Percentiles rank a stretch among this genome's conserved stretches.
phyloP scores from a whole-genome alignment of 306 rosid species.

The Vigna nakashimae region DNA sequence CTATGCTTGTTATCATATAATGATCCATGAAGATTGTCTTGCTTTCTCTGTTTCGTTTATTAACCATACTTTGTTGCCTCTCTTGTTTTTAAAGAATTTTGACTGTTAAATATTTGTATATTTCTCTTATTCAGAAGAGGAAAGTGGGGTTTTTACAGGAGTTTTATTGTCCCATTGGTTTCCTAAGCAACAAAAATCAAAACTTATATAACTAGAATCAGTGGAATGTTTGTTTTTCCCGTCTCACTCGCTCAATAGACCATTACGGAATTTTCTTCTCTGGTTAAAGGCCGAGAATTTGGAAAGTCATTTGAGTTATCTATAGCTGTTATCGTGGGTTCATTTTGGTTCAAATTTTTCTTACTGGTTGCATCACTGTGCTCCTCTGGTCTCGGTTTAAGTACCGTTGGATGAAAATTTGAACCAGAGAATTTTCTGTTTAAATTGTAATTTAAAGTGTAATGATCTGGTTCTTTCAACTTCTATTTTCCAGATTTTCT shows the following conservation, averaged over 20 bases:
- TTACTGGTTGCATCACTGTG: background rate
- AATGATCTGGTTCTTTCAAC: constrained; percentile 27
- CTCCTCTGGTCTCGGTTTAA: background rate
- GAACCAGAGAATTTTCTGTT: constrained; percentile 23
- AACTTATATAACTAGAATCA: background rate
- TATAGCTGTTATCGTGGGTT: background rate
- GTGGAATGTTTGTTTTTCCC: background rate
- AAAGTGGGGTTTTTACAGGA: background rate
- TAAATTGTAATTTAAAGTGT: constrained; percentile 12
- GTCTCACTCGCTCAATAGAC: background rate
- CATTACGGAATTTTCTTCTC: background rate
- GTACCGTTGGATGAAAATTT: constrained; percentile 24
- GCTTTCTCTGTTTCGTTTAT: constrained; percentile 25
- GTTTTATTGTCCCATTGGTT: background rate
- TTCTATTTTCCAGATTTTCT: constrained; percentile 40
- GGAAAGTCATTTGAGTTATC: background rate
- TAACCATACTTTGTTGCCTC: constrained; percentile 7
- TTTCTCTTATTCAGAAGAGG: background rate
- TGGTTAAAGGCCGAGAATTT: background rate
- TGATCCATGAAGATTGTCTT: constrained; percentile 38
- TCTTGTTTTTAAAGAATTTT: background rate
- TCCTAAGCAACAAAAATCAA: background rate
- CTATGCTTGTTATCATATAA: constrained; percentile 24
- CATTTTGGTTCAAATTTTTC: background rate
- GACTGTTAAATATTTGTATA: background rate